phyloP scores from a whole-genome alignment of 2,329 filamentous ascomycete genomes.

The Penicillium occitanis region DNA sequence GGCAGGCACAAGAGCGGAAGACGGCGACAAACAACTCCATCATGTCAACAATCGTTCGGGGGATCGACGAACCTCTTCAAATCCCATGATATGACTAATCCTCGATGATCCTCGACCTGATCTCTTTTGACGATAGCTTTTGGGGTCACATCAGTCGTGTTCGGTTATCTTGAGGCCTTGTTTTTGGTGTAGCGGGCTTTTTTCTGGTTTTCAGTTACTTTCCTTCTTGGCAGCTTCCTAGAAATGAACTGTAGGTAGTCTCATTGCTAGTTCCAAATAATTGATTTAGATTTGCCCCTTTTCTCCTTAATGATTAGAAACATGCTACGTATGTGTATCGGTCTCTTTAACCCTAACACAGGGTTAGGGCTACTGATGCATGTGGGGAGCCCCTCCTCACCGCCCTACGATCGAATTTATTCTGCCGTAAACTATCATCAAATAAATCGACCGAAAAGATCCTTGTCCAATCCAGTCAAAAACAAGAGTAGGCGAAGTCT shows the following conservation, averaged over 20 bases:
- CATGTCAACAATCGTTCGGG: too few species aligned
- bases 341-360: background rate
- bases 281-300: background rate
- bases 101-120: too few species aligned
- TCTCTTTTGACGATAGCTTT: background rate
- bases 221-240: background rate
- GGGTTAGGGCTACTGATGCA: background rate
- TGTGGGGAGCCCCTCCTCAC: slow-evolving; percentile 16
- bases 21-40: too few species aligned
- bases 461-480: background rate
- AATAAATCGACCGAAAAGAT: background rate
- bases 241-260: background rate
- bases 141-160: background rate
- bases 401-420: slow-evolving; percentile 25
- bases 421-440: slow-evolving; percentile 15
- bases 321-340: background rate
- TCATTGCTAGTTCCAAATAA: background rate
- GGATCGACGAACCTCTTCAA: too few species aligned
- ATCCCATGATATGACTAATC: too few species aligned
- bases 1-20: too few species aligned
- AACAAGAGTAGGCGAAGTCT: background rate
- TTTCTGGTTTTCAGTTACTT: background rate
- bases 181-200: background rate
- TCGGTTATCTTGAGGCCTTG: background rate
- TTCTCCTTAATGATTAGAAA: background rate